Evolutionary conservation across 31 red algal genomes (phyloP).

Genomic region (Bonnemaisonia californica): DNA sequence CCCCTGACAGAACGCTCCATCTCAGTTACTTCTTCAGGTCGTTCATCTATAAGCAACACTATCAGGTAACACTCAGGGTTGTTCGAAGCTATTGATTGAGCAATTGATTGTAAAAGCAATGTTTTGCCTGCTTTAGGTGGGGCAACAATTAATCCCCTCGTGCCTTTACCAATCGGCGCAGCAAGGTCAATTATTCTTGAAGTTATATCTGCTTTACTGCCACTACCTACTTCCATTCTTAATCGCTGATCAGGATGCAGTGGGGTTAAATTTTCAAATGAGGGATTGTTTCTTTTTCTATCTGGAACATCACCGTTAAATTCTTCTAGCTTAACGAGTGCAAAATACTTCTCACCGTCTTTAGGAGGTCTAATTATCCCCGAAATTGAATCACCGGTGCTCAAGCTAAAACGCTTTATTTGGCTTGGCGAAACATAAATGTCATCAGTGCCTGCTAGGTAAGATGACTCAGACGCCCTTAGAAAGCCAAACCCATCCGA

Average conservation of each 20-base stretch:
- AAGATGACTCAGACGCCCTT: too few species aligned
- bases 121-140: constrained; percentile 27
- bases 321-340: neutral
- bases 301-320: neutral
- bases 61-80: neutral
- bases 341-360: neutral
- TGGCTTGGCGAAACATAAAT: neutral
- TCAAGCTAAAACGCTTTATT: neutral
- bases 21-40: constrained; percentile 26
- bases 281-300: neutral
- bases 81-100: neutral
- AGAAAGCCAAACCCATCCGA: too few species aligned
- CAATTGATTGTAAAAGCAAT: neutral
- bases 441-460: too few species aligned
- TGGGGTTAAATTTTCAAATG: neutral
- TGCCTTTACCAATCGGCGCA: constrained; percentile 10
- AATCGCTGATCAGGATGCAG: constrained; percentile 3
- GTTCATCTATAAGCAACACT: constrained; percentile 21
- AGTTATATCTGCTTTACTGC: neutral
- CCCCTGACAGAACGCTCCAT: neutral
- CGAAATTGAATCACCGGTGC: neutral
- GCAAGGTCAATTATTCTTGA: constrained; percentile 1
- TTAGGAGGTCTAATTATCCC: neutral
- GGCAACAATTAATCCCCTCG: constrained; percentile 2
- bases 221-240: neutral